These are phyloP conservation scores for Chytriomyces sp. DNA, from an alignment of 192 early-diverging fungal species.

Conservation along the genomic window DNA sequence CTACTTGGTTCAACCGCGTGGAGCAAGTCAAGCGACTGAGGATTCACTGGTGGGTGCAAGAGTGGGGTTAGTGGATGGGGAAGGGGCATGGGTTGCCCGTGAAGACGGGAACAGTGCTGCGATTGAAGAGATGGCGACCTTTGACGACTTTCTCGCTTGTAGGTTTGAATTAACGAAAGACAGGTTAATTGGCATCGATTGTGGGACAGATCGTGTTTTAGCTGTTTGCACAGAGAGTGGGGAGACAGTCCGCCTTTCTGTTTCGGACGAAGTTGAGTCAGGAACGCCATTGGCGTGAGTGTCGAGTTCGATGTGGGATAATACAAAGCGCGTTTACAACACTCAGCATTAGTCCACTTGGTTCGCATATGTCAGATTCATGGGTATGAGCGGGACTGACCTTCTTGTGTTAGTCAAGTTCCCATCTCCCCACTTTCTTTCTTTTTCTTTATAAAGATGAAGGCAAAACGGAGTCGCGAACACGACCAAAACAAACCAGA, in stretches of 20 bases:
- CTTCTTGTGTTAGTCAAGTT: not conserved
- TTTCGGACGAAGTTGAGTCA: too few relatives aligned
- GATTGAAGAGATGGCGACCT: not conserved
- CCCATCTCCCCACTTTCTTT: not conserved
- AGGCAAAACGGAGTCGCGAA: not conserved
- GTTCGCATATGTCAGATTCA: slow-evolving; percentile 74
- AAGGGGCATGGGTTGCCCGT: not conserved
- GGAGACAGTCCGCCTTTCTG: too few relatives aligned
- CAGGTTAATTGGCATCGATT: not conserved
- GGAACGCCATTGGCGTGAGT: not conserved
- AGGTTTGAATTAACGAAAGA: not conserved
- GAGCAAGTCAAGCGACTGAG: not conserved
- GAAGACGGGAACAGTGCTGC: not conserved
- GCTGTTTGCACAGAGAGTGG: not conserved
- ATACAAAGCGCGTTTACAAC: too few relatives aligned
- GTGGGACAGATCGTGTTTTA: not conserved
- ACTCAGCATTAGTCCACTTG: not conserved
- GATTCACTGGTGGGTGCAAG: not conserved
- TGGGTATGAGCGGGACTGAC: slow-evolving; percentile 78
- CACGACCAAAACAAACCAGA: slow-evolving; percentile 13
- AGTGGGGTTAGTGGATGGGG: not conserved
- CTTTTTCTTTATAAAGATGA: slow-evolving; percentile 9
- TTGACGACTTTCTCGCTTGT: slow-evolving; percentile 3
- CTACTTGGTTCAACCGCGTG: slow-evolving; percentile 8
- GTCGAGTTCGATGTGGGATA: not conserved